A percentile compares a stretch with the other conserved stretches of the same genome.
Conservation (phyloP, 78 protist species). For the Dictyostelium capitatum region DNA sequence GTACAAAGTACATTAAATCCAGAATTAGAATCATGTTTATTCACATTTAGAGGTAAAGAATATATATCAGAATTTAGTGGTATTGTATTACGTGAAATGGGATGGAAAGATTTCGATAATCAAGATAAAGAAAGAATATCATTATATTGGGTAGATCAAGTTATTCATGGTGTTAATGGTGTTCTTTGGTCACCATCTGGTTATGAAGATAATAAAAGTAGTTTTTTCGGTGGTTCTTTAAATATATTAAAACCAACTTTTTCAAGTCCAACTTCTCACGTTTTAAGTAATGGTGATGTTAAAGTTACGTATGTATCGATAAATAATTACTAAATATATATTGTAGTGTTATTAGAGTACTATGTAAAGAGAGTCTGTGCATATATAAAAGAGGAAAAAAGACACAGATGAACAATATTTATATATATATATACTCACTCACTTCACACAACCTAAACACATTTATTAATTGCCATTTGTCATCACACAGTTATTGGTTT, state of each 20-base stretch:
- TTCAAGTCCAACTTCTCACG: background rate
- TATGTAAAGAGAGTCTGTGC: too few species aligned
- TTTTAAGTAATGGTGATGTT: background rate
- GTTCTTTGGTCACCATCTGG: conserved; percentile 34
- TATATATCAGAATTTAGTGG: conserved; percentile 5
- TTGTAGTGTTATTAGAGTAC: too few species aligned
- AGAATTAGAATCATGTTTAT: conserved; percentile 13
- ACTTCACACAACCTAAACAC: background rate
- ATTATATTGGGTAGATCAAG: conserved; percentile 43
- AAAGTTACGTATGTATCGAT: background rate
- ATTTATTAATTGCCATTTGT: too few species aligned
- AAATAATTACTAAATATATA: too few species aligned
- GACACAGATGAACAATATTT: too few species aligned
- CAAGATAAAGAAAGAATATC: conserved; percentile 25
- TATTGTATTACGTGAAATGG: conserved; percentile 32
- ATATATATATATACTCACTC: background rate
- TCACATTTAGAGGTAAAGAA: conserved; percentile 10
- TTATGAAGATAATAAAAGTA: background rate
- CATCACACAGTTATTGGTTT: background rate
- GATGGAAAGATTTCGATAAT: conserved; percentile 18
- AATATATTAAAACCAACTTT: conserved; percentile 39
- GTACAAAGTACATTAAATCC: background rate
- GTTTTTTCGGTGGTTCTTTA: background rate
- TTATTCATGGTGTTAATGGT: conserved; percentile 8
- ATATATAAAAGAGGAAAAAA: too few species aligned